phyloP scores from a whole-genome alignment of 495 filamentous ascomycete species.

The Podospora pseudopauciseta region DNA sequence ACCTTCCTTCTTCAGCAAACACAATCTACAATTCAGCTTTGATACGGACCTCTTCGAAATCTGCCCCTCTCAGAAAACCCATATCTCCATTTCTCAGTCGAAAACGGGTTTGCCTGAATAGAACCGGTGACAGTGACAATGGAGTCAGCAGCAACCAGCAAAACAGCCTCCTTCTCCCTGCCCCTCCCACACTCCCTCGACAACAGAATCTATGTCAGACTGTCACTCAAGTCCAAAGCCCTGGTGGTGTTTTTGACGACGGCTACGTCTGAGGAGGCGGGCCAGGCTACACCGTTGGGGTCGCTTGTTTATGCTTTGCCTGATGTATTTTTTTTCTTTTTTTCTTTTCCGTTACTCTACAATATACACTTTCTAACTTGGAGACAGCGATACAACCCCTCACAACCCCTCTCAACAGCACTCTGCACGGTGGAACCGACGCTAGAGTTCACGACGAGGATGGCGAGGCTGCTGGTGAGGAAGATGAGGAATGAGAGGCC shows the following conservation, averaged over 20 bases:
- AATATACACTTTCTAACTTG: not conserved
- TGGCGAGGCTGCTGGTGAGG: conserved; percentile 76
- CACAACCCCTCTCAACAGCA: conserved; percentile 68
- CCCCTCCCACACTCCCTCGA: conserved; percentile 71
- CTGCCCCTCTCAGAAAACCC: no score
- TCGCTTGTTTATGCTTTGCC: conserved; percentile 93
- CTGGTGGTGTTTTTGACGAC: conserved; percentile 75
- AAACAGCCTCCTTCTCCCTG: conserved; percentile 1
- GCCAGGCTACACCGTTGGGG: conserved; percentile 55
- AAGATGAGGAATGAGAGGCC: conserved; percentile 55
- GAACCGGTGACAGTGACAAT: not conserved
- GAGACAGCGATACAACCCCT: conserved; percentile 51
- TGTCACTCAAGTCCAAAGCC: conserved; percentile 64
- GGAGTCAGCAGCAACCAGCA: not conserved
- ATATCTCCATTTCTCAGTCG: no score
- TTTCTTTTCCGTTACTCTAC: conserved; percentile 7
- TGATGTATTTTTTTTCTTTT: conserved; percentile 56
- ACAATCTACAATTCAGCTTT: not conserved
- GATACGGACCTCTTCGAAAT: not conserved
- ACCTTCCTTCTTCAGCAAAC: not conserved
- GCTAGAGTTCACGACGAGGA: conserved; percentile 77
- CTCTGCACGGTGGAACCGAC: conserved; percentile 71
- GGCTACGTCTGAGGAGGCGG: conserved; percentile 56
- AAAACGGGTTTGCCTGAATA: not conserved
- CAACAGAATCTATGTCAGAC: conserved; percentile 74